Conservation (phyloP, 164 flowering plant genomes). For the Hamamelis virginiana region DNA sequence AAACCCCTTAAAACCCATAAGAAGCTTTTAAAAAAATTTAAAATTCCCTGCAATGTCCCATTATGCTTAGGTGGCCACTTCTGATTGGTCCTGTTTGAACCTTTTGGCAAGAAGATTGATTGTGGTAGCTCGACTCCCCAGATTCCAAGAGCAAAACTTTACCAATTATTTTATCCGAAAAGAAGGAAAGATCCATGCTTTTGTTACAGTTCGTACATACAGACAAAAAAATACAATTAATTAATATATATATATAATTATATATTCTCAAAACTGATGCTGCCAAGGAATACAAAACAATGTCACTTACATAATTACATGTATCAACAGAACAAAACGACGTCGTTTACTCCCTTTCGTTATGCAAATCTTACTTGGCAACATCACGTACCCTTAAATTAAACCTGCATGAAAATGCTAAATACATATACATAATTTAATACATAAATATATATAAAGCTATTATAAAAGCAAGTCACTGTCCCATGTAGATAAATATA, state of each 20-base stretch:
- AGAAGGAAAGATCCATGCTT: neutral
- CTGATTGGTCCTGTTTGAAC: neutral
- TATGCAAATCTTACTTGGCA: too few relatives aligned
- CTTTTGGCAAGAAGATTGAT: neutral
- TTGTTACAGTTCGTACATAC: neutral
- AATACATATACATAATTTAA: too few relatives aligned
- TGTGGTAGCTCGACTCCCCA: neutral
- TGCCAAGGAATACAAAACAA: too few relatives aligned
- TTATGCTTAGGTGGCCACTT: neutral
- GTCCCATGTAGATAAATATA: neutral
- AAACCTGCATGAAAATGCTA: neutral
- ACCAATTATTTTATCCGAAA: neutral
- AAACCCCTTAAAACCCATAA: neutral
- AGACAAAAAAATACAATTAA: neutral
- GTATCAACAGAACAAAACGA: neutral
- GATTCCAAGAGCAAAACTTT: neutral
- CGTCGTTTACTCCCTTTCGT: too few relatives aligned
- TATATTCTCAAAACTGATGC: too few relatives aligned
- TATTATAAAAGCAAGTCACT: slow-evolving; percentile 7
- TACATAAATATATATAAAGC: neutral
- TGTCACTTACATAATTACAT: too few relatives aligned
- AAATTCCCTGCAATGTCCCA: neutral
- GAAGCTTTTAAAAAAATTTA: neutral
- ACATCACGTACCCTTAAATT: too few relatives aligned
- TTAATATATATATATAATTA: too few relatives aligned